phyloP scores from a whole-genome alignment of 2,329 filamentous ascomycete genomes.

The Achaetomium macrosporum region DNA sequence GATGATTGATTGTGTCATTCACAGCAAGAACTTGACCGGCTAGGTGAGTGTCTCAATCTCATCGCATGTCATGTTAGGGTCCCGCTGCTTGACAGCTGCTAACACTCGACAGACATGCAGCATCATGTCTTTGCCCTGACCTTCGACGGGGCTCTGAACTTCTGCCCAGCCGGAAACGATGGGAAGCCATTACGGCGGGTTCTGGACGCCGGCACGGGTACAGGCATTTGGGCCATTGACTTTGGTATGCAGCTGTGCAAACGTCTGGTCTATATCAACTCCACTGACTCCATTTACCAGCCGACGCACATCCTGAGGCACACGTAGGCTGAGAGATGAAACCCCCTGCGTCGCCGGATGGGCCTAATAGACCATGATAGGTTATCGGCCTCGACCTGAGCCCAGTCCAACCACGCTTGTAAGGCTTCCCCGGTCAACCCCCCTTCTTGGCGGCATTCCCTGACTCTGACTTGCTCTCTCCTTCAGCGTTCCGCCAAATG shows the following conservation, averaged over 20 bases:
- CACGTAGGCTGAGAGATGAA: slow-evolving; percentile 1
- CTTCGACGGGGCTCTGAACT: slow-evolving; percentile 37
- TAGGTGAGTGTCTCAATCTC: slow-evolving; percentile 1
- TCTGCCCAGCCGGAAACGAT: slow-evolving; percentile 38
- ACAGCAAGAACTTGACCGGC: slow-evolving; percentile 3
- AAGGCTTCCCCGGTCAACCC: background rate
- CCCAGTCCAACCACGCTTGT: slow-evolving; percentile 30
- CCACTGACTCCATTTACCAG: background rate
- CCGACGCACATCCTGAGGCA: slow-evolving; percentile 13
- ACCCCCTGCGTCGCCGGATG: no score
- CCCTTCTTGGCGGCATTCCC: background rate
- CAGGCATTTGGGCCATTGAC: slow-evolving; percentile 41
- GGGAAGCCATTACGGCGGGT: slow-evolving; percentile 32
- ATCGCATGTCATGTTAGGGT: background rate
- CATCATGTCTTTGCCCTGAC: slow-evolving; percentile 14
- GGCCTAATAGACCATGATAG: background rate
- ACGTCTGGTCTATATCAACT: no score
- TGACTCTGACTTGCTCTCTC: no score
- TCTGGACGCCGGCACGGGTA: slow-evolving; percentile 44
- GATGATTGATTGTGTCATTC: background rate
- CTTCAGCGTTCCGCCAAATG: slow-evolving; percentile 42
- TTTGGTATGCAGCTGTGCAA: slow-evolving; percentile 31
- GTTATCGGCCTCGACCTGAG: slow-evolving; percentile 33
- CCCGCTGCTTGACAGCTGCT: background rate
- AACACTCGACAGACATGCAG: slow-evolving; percentile 12